Conservation (phyloP, 495 filamentous ascomycete genomes). For the Neurospora terricola region DNA sequence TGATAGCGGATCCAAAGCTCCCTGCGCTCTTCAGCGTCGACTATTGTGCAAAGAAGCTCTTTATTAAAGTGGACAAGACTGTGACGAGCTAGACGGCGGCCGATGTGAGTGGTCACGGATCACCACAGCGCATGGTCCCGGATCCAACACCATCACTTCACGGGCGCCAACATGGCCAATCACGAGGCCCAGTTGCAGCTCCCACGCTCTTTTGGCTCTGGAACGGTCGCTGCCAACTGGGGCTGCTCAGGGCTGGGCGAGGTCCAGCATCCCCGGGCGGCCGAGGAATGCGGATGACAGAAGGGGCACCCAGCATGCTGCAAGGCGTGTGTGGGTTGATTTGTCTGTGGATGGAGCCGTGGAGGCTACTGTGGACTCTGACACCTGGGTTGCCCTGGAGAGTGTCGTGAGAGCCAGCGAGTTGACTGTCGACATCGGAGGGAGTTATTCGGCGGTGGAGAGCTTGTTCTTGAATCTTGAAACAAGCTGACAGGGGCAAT, state of each 20-base stretch:
- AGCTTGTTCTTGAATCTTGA: not conserved
- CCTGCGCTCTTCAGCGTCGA: not conserved
- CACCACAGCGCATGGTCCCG: constrained; percentile 4
- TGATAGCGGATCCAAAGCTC: not conserved
- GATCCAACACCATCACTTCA: constrained; percentile 23
- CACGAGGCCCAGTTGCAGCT: constrained; percentile 13
- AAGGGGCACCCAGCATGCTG: not conserved
- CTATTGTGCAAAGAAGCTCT: not conserved
- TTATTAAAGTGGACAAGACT: not conserved
- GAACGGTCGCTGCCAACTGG: not conserved
- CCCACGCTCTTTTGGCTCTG: constrained; percentile 13
- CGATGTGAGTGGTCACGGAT: constrained; percentile 9
- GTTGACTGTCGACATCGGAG: not conserved
- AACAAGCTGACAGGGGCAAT: not conserved
- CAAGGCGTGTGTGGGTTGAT: not conserved
- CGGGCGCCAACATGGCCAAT: constrained; percentile 37
- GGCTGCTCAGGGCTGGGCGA: not conserved
- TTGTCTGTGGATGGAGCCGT: not conserved
- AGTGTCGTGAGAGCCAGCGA: not conserved
- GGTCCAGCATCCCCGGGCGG: constrained; percentile 5
- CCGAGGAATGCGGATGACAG: constrained; percentile 2
- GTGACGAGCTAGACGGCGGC: not conserved
- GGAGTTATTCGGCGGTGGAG: not conserved
- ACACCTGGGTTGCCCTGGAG: not conserved
- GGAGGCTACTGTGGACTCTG: constrained; percentile 4